A percentile compares a stretch with the other conserved stretches of the same genome.
These are phyloP conservation scores for Naganishia vishniacii DNA, from an alignment of 768 basidiomycete species.

Conservation along the genomic window DNA sequence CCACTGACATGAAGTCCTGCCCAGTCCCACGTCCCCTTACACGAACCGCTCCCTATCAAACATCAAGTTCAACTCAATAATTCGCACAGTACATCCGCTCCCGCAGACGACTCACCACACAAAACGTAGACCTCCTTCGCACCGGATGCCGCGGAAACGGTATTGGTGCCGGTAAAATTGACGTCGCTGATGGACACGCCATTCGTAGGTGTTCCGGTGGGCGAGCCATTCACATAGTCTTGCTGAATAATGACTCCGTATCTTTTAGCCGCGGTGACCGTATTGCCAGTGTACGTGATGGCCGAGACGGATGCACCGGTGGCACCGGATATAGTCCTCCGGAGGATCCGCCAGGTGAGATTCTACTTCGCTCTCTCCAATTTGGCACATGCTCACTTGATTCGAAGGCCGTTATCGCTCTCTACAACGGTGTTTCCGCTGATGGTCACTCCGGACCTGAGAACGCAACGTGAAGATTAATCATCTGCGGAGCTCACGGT, in stretches of 20 bases:
- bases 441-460: constrained; percentile 55
- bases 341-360: constrained; percentile 53
- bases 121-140: constrained; percentile 57
- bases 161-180: constrained; percentile 52
- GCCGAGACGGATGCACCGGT: constrained; percentile 32
- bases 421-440: constrained; percentile 57
- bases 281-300: constrained; percentile 34
- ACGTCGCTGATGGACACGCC: constrained; percentile 59
- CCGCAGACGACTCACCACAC: constrained; percentile 57
- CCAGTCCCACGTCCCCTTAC: constrained; percentile 54
- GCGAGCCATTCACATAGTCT: constrained; percentile 55
- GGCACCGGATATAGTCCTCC: constrained; percentile 43
- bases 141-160: constrained; percentile 51
- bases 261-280: constrained; percentile 30
- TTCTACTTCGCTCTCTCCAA: no score
- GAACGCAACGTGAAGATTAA: no score
- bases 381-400: constrained; percentile 15
- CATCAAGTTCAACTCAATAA: neutral
- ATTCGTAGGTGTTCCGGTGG: constrained; percentile 56
- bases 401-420: constrained; percentile 43
- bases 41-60: constrained; percentile 8
- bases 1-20: constrained; percentile 52
- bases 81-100: constrained; percentile 46
- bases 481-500: constrained; percentile 49
- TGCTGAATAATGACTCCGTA: constrained; percentile 64